Evolutionary conservation across 2,329 filamentous ascomycete genomes (phyloP), one percentile per base, ranked within the genome.

Genomic region (Cladosporium oxysporum): DNA sequence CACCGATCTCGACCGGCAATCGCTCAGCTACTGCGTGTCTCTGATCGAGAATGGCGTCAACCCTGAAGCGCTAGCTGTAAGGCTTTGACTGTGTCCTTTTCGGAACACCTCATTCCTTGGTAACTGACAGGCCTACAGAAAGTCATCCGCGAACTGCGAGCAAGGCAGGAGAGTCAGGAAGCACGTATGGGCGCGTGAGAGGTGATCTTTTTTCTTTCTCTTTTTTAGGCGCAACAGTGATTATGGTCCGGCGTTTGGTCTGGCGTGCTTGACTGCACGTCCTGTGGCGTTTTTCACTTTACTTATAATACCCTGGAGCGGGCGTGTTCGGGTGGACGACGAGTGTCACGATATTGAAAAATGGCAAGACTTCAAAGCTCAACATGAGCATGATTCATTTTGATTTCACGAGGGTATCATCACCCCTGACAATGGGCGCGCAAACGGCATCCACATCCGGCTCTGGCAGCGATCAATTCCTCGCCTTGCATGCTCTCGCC

Each of bases 11-110:
- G 93, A 97, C 78, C 89, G 94, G 35, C 90, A 93, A 63, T 93
- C 93, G 23, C 84, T 99, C 21, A 97, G 93, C 3, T 91, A 97
- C 69, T 99, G 95, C 79, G 94, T 98, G 67, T 97, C 93, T 63
- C 86, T 99, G 78, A 96, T 99, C 72, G 95, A 99, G 80, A 97
- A 97, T 75, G 95, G 95, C 16, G 92, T 98, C 33, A 97, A 97
- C 76, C 95, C 95, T 0, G 94, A 98, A 77, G 95, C 94, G 1
- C 83, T 99, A 35, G 93, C 94, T 28, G 95, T 98, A 85, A 75
- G 92, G 35, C 35, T 18, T 41, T 41, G 71, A 97, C 75, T 95
- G 95, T 16, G 92, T 98, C 33, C 33, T 97, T 96, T 76, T 76
- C 95, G 95, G 0, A 94, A 98, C 77, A 94, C 94, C 1, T 83